Conservation (phyloP, 2,329 filamentous ascomycete species). For the Didymellaceae sp. region DNA sequence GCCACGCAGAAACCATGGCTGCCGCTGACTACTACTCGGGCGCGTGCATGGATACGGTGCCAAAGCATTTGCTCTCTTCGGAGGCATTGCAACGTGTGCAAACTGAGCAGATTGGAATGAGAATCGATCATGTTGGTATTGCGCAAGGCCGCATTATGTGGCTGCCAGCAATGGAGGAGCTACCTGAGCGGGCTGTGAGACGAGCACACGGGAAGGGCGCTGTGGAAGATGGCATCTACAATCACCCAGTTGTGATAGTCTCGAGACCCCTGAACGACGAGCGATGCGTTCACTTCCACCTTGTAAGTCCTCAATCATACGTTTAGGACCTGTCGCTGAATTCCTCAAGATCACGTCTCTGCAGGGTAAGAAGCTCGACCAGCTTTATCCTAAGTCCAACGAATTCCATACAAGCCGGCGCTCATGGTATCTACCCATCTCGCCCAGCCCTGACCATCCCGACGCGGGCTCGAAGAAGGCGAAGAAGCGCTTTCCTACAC, state of each 20-base stretch:
- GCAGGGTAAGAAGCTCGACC: conserved; percentile 40
- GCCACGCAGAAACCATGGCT: conserved; percentile 5
- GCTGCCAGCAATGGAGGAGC: conserved; percentile 38
- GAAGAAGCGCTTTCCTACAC: conserved; percentile 39
- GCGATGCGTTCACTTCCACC: conserved; percentile 42
- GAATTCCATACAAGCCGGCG: conserved; percentile 42
- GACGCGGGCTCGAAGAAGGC: conserved; percentile 42
- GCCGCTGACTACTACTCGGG: conserved; percentile 15
- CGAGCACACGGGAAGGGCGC: conserved; percentile 41
- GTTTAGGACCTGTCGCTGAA: conserved; percentile 16
- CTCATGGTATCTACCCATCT: conserved; percentile 44
- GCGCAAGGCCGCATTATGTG: conserved; percentile 41
- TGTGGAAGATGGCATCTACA: conserved; percentile 43
- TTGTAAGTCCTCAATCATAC: conserved; percentile 31
- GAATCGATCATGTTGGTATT: conserved; percentile 25
- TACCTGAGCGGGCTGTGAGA: conserved; percentile 35
- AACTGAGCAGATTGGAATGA: conserved; percentile 21
- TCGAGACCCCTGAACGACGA: conserved; percentile 38
- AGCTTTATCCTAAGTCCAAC: conserved; percentile 42
- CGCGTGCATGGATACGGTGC: conserved; percentile 5
- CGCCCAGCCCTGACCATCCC: conserved; percentile 40
- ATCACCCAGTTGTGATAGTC: conserved; percentile 43
- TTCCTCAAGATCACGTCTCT: conserved; percentile 42
- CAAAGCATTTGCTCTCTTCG: conserved; percentile 8
- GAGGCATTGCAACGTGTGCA: conserved; percentile 15